Percentiles rank a stretch among this genome's conserved stretches.
Evolutionary conservation across 805 yeast species (phyloP).

Genomic region (Ogataea naganishii): DNA sequence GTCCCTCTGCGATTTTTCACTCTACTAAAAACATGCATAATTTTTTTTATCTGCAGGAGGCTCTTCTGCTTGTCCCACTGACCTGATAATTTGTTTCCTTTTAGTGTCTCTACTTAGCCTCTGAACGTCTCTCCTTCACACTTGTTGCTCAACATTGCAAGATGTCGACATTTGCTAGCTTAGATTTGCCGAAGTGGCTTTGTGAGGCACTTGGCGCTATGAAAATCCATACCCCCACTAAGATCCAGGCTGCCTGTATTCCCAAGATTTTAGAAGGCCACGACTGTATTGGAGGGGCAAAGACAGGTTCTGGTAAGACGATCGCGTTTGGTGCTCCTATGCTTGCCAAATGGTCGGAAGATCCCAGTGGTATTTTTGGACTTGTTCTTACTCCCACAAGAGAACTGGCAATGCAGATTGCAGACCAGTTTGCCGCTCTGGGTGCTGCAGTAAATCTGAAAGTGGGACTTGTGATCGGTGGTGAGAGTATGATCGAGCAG

Average conservation of each 20-base stretch:
- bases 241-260: slow-evolving; percentile 81
- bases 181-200: slow-evolving; percentile 86
- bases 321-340: slow-evolving; percentile 98
- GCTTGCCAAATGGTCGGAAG: slow-evolving; percentile 89
- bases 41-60: too few species aligned
- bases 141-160: too few species aligned
- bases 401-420: slow-evolving; percentile 92
- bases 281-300: slow-evolving; percentile 97
- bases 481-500: slow-evolving; percentile 88
- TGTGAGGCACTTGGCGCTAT: slow-evolving; percentile 70
- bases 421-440: slow-evolving; percentile 90
- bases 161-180: slow-evolving; percentile 33
- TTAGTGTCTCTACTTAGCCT: too few species aligned
- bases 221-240: slow-evolving; percentile 78
- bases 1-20: too few species aligned
- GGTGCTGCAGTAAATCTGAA: slow-evolving; percentile 85
- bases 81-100: too few species aligned
- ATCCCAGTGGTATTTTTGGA: slow-evolving; percentile 90
- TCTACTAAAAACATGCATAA: too few species aligned
- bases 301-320: slow-evolving; percentile 97
- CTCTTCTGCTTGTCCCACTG: too few species aligned
- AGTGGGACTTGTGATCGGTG: slow-evolving; percentile 86
- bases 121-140: too few species aligned
- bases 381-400: slow-evolving; percentile 85
- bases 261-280: slow-evolving; percentile 77